Percentiles rank a stretch among this genome's conserved stretches.
These are phyloP conservation scores for Globisporangium nagaii DNA, from an alignment of 352 stramenopile species.

Conservation along the genomic window DNA sequence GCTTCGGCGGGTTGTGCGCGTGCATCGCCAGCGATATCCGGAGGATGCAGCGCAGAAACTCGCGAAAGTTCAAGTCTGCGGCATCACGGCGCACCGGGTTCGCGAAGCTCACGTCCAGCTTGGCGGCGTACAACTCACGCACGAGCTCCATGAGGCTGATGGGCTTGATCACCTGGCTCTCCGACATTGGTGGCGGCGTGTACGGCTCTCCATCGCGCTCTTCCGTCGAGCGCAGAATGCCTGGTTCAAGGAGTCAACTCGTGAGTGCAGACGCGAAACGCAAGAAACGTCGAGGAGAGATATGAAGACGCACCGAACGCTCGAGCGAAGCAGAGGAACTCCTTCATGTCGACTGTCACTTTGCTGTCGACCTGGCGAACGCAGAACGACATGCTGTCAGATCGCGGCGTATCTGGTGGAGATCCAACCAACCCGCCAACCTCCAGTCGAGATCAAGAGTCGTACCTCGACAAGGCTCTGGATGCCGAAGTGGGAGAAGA, in stretches of 20 bases:
- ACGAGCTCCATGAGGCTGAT: constrained; percentile 64
- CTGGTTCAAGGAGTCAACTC: constrained; percentile 23
- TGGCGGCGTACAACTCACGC: constrained; percentile 66
- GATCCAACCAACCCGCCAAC: background rate
- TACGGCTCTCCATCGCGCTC: constrained; percentile 55
- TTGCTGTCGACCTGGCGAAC: constrained; percentile 36
- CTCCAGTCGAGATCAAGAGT: background rate
- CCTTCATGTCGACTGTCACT: constrained; percentile 46
- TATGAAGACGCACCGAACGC: constrained; percentile 48
- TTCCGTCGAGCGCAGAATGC: constrained; percentile 37
- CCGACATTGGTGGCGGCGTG: constrained; percentile 19
- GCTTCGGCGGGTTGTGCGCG: constrained; percentile 16
- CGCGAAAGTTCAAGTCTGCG: constrained; percentile 57
- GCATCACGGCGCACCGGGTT: constrained; percentile 41
- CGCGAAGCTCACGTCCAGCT: constrained; percentile 66
- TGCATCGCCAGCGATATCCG: constrained; percentile 70
- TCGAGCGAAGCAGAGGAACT: constrained; percentile 63
- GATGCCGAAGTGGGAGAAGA: constrained; percentile 67
- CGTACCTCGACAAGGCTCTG: constrained; percentile 53
- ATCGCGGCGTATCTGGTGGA: background rate
- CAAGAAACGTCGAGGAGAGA: background rate
- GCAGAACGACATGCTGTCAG: background rate
- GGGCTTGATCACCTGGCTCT: constrained; percentile 30
- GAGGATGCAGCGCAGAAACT: constrained; percentile 68
- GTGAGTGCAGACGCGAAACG: too few species aligned